These are phyloP conservation scores for Mycosphaerelloides madeirae DNA, from an alignment of 2,329 filamentous ascomycete species.

Conservation along the genomic window DNA sequence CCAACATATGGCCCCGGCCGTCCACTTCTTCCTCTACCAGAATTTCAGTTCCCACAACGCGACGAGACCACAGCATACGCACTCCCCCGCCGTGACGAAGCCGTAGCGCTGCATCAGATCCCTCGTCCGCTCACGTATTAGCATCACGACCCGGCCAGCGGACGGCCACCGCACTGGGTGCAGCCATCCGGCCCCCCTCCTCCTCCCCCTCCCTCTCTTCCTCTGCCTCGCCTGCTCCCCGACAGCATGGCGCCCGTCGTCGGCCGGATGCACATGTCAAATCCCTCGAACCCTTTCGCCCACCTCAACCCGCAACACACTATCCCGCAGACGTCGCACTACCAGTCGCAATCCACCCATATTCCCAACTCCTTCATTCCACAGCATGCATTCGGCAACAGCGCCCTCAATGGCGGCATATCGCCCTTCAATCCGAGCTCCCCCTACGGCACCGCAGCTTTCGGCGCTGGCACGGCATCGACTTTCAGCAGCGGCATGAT, in stretches of 20 bases:
- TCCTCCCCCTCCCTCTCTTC: no score
- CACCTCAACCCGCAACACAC: conserved; percentile 48
- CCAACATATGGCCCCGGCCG: no score
- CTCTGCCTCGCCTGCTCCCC: no score
- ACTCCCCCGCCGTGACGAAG: no score
- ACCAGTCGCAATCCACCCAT: conserved; percentile 27
- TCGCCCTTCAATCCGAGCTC: conserved; percentile 32
- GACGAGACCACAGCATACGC: no score
- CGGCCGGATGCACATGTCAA: conserved; percentile 55
- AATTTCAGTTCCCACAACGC: no score
- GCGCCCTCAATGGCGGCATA: conserved; percentile 39
- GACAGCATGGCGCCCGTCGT: conserved; percentile 55
- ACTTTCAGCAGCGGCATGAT: background rate
- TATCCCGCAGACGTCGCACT: conserved; percentile 28
- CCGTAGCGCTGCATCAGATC: no score
- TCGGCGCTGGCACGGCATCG: conserved; percentile 28
- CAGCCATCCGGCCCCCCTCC: no score
- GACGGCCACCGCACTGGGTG: no score
- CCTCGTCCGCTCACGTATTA: no score
- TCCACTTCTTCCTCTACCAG: no score
- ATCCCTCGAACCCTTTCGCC: conserved; percentile 55
- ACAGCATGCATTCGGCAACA: conserved; percentile 29
- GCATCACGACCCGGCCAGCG: no score
- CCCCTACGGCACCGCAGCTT: conserved; percentile 27
- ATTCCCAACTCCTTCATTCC: conserved; percentile 39